phyloP scores from a whole-genome alignment of 2,329 filamentous ascomycete species.

The Fusarium algeriense region DNA sequence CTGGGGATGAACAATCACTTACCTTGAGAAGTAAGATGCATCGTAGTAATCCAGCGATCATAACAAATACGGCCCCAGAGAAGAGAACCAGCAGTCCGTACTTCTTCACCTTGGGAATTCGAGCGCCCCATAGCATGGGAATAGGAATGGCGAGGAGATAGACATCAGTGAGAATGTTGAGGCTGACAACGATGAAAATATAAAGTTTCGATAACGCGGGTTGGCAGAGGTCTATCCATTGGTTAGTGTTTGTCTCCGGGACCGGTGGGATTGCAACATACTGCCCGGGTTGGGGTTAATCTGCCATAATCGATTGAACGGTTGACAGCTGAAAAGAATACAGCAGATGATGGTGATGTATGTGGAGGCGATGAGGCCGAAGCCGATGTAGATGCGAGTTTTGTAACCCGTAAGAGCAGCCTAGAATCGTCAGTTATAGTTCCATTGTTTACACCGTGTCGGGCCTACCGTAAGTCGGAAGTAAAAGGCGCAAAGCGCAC shows the following conservation, averaged over 20 bases:
- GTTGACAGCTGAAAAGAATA: conserved; percentile 53
- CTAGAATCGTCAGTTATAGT: conserved; percentile 43
- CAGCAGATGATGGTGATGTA: conserved; percentile 52
- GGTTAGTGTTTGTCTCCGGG: background rate
- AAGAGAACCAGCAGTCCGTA: conserved; percentile 64
- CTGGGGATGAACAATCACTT: background rate
- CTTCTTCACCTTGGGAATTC: conserved; percentile 63
- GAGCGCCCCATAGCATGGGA: conserved; percentile 66
- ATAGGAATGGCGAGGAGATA: conserved; percentile 57
- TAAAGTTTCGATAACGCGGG: conserved; percentile 56
- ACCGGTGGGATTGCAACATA: conserved; percentile 29
- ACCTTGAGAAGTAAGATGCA: conserved; percentile 54
- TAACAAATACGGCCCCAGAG: conserved; percentile 56
- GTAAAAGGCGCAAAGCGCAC: conserved; percentile 66
- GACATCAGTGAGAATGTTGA: conserved; percentile 57
- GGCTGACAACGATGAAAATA: conserved; percentile 51
- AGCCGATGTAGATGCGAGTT: conserved; percentile 49
- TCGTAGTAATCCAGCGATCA: conserved; percentile 53
- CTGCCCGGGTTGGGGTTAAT: conserved; percentile 58
- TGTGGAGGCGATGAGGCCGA: conserved; percentile 49
- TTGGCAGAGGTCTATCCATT: conserved; percentile 55
- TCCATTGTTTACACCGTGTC: accelerated
- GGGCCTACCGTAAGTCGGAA: conserved; percentile 59
- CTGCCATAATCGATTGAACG: conserved; percentile 56
- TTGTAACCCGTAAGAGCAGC: conserved; percentile 39